phyloP scores from a whole-genome alignment of 2,329 filamentous ascomycete species.

The Cercospora sesami region DNA sequence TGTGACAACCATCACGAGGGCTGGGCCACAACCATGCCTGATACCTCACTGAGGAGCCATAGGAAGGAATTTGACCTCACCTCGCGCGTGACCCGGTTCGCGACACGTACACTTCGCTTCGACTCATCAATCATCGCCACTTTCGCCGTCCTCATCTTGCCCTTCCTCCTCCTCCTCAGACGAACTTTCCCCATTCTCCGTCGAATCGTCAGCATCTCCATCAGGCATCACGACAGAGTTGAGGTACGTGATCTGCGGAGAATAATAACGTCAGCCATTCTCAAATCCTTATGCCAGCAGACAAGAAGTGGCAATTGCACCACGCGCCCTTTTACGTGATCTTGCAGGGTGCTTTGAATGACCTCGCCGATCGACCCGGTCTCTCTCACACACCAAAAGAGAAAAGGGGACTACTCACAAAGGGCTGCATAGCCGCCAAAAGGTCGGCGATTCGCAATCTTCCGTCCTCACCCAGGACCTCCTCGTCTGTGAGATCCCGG shows the following conservation, averaged over 20 bases:
- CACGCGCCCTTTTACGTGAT: neutral
- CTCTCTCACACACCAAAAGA: neutral
- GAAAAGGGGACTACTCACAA: conserved; percentile 64
- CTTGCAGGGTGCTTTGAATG: neutral
- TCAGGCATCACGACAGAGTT: conserved; percentile 55
- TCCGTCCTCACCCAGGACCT: conserved; percentile 62
- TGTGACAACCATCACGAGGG: neutral
- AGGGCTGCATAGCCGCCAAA: conserved; percentile 69
- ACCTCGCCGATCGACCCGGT: neutral
- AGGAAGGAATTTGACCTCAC: neutral
- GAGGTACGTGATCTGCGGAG: conserved; percentile 50
- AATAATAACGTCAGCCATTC: neutral
- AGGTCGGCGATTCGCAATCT: conserved; percentile 66
- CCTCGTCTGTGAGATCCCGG: conserved; percentile 63
- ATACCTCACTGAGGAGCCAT: neutral
- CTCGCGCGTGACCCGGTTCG: neutral
- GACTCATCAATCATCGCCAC: neutral
- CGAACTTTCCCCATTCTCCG: conserved; percentile 30
- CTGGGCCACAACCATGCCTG: neutral
- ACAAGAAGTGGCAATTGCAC: neutral
- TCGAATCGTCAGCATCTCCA: conserved; percentile 38
- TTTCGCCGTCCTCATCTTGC: conserved; percentile 10
- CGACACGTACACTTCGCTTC: neutral
- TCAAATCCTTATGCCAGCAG: neutral
- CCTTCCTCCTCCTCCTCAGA: conserved; percentile 23